Base-by-base conservation (phyloP, 1,284 basidiomycete species). In the Heterobasidion annosum region DNA sequence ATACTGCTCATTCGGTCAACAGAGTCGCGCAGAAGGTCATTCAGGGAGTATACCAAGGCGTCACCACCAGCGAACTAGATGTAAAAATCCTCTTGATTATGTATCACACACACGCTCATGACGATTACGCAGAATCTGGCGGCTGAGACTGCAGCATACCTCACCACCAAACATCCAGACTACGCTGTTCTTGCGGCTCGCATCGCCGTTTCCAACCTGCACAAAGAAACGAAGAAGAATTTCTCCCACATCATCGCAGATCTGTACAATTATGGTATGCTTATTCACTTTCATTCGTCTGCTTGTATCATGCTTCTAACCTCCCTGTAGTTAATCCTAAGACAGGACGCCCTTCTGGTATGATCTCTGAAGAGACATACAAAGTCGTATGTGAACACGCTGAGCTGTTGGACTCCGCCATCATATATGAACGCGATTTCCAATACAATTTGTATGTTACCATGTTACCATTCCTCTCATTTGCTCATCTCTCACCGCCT, bases 371-470 rank as follows among this genome's bases (percentile, higher is more conserved):
- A 50, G 84, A 89, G 64, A 93, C 83, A 1, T 98, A 95, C 72
- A 77, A 93, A 19, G 72, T 91, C 53, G 85, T 99, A 53, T 84
- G 83, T 73, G 83, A 82, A 52, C 88, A 99, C 69, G 89, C 91
- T 57, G 85, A 90, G 51, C 72, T 74, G 18, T 81, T 99, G 48
- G 94, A 99, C 69, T 93, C 91, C 32, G 91, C 95, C 18, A 91
- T 99, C 71, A 96, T 99, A 68, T 98, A 97, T 72, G 90, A 97
- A 67, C 93, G 97, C 51, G 96, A 99, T 72, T 99, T 99, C 76
- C 91, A 85, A 70, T 98, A 98, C 75, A 94, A 95, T 71, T 96
- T 76, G 91, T 92, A 58, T 51, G 82, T 70, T 59, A 7, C 48
- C 32, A n/a, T n/a, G n/a, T n/a, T n/a, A n/a, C n/a, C n/a, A n/a